Percentiles rank a stretch among this genome's conserved stretches.
Evolutionary conservation across 148 eudicot species (phyloP).

Genomic region (Selenicereus undatus): DNA sequence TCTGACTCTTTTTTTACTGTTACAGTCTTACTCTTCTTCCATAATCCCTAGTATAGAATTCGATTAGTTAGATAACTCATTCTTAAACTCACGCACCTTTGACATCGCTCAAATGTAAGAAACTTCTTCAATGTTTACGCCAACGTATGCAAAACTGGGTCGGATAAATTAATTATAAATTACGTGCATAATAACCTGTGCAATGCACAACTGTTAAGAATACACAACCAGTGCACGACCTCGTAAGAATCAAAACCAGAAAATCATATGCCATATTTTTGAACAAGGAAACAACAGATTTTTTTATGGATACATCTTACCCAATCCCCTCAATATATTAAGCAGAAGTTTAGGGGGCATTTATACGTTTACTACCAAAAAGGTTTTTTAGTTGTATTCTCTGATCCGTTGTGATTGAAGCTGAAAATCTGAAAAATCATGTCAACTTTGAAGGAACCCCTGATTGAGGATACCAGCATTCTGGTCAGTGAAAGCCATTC

Average conservation of each 20-base stretch:
- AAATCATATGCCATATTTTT: background rate
- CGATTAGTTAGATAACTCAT: too few relatives aligned
- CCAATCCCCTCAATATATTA: background rate
- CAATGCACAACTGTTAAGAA: background rate
- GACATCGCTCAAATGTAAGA: too few relatives aligned
- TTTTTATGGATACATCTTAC: background rate
- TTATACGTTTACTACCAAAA: background rate
- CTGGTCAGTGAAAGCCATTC: background rate
- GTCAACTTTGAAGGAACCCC: constrained; percentile 29
- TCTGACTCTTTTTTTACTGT: too few relatives aligned
- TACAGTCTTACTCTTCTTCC: too few relatives aligned
- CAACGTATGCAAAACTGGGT: background rate
- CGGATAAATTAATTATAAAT: too few relatives aligned
- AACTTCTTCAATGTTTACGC: too few relatives aligned
- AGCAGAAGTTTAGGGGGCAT: background rate
- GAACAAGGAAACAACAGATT: background rate
- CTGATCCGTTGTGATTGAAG: background rate
- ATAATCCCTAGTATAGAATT: too few relatives aligned
- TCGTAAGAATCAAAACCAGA: background rate
- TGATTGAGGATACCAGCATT: constrained; percentile 16
- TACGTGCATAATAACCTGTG: background rate
- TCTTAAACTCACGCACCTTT: too few relatives aligned
- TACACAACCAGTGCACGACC: background rate
- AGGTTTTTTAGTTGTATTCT: background rate
- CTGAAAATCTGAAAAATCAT: background rate